phyloP scores from a whole-genome alignment of 2,329 filamentous ascomycete species.

The Paraphaeosphaeria sporulosa region DNA sequence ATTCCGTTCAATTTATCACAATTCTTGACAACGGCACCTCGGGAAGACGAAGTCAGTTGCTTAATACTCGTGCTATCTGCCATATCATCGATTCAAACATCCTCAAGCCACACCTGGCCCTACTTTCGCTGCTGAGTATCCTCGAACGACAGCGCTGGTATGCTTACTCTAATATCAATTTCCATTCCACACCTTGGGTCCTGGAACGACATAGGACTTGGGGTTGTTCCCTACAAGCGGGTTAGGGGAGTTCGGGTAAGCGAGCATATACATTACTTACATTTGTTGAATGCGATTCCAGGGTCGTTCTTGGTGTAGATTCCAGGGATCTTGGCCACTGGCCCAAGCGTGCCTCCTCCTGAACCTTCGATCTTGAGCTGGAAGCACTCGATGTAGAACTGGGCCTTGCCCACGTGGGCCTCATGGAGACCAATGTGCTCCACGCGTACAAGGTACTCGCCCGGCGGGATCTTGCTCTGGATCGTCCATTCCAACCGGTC shows the following conservation, averaged over 20 bases:
- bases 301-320: constrained; percentile 58
- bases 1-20: neutral
- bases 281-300: constrained; percentile 59
- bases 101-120: neutral
- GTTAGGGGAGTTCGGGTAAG: neutral
- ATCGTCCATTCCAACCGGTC: constrained; percentile 54
- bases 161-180: neutral
- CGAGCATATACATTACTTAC: neutral
- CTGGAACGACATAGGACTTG: constrained; percentile 41
- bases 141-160: neutral
- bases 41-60: neutral
- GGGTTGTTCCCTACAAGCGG: constrained; percentile 33
- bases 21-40: neutral
- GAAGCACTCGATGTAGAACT: constrained; percentile 48
- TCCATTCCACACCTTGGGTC: constrained; percentile 37
- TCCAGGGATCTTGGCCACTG: constrained; percentile 58
- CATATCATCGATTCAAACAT: neutral
- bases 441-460: constrained; percentile 48
- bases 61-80: neutral
- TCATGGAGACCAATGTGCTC: constrained; percentile 46
- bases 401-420: constrained; percentile 39
- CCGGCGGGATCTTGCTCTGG: constrained; percentile 50
- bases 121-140: no score
- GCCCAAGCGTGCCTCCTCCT: constrained; percentile 52
- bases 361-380: constrained; percentile 58